Conservation (phyloP, 139 green algal genomes). For the Coccomyxa sp. region DNA sequence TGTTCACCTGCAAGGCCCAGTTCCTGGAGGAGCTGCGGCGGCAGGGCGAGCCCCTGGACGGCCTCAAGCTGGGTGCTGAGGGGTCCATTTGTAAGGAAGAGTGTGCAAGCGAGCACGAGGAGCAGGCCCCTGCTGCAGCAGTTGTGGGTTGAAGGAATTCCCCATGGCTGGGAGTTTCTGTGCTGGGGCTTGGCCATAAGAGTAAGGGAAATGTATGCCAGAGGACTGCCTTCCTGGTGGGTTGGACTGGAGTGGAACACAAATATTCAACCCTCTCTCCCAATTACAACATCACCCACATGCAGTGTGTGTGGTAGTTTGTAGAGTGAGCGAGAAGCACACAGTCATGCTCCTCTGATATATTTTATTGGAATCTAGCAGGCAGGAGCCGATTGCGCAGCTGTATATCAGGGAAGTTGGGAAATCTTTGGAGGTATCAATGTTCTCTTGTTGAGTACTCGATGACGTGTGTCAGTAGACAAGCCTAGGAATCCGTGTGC, state of each 20-base stretch:
- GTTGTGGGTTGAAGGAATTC: not conserved
- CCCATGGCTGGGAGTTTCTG: not conserved
- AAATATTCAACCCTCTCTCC: not conserved
- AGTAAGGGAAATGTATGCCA: not conserved
- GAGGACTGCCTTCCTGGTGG: no score
- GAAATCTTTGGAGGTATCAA: not conserved
- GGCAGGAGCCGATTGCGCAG: not conserved
- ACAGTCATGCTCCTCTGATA: not conserved
- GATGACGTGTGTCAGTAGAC: no score
- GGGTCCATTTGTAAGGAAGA: not conserved
- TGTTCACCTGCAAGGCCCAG: not conserved
- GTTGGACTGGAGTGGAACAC: not conserved
- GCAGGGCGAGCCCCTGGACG: not conserved
- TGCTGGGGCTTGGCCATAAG: not conserved
- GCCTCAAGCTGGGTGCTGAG: not conserved
- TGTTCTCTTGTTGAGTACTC: not conserved
- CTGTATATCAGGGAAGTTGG: not conserved
- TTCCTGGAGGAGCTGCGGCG: not conserved
- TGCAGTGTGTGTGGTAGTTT: not conserved
- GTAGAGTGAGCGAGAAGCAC: not conserved
- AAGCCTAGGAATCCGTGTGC: no score
- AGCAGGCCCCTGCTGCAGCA: not conserved
- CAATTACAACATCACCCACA: not conserved
- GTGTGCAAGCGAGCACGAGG: not conserved
- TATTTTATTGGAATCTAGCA: not conserved